Evolutionary conservation across 768 basidiomycete genomes (phyloP).

Genomic region (Floccularia luteovirens): DNA sequence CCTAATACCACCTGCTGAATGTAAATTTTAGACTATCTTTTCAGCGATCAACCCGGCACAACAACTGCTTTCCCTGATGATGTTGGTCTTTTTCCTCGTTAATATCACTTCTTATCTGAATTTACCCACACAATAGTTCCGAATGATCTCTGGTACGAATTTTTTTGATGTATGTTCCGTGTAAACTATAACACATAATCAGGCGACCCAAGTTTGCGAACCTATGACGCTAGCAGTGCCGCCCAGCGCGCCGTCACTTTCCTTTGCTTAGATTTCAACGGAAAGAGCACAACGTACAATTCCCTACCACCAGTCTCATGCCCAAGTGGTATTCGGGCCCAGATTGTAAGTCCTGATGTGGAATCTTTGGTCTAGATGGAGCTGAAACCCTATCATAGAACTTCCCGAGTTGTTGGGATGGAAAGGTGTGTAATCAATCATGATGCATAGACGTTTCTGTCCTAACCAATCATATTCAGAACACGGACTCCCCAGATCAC

Average conservation of each 20-base stretch:
- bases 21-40: constrained; percentile 20
- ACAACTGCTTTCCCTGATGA: constrained; percentile 35
- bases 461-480: constrained; percentile 7
- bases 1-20: not conserved
- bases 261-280: constrained; percentile 27
- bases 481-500: constrained; percentile 30
- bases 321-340: constrained; percentile 30
- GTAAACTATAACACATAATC: not conserved
- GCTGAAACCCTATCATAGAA: constrained; percentile 14
- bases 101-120: constrained; percentile 1
- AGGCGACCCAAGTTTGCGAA: constrained; percentile 25
- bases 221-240: constrained; percentile 25
- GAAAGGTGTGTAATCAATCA: constrained; percentile 8
- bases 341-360: constrained; percentile 29
- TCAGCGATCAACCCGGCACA: constrained; percentile 23
- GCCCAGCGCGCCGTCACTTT: constrained; percentile 29
- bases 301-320: constrained; percentile 24
- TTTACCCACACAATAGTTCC: constrained; percentile 19
- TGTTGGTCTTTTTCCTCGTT: constrained; percentile 13
- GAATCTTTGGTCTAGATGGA: not conserved
- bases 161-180: not conserved
- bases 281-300: constrained; percentile 18
- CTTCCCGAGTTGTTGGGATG: constrained; percentile 37
- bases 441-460: not conserved
- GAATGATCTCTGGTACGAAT: constrained; percentile 30